Conservation (phyloP, 176 grass and related monocot genomes). For the Puccinellia tenuiflora region DNA sequence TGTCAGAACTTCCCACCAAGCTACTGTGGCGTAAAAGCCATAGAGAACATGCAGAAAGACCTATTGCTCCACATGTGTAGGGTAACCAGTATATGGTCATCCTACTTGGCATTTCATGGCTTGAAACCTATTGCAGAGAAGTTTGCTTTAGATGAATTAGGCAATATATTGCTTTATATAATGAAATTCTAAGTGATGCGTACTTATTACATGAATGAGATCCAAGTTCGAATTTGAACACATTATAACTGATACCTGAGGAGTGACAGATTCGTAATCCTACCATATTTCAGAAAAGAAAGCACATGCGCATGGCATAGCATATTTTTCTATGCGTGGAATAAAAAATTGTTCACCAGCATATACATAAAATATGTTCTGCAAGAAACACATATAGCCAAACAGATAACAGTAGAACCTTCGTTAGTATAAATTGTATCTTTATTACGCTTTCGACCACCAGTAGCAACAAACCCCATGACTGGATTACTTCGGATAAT, state of each 20-base stretch:
- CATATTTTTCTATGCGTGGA: no score
- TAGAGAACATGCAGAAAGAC: constrained; percentile 72
- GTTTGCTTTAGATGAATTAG: neutral
- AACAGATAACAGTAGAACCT: no score
- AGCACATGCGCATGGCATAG: no score
- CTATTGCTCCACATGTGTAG: constrained; percentile 85
- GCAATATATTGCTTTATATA: neutral
- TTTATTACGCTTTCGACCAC: neutral
- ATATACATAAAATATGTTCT: no score
- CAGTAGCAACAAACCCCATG: neutral
- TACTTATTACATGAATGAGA: neutral
- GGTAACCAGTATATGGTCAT: constrained; percentile 73
- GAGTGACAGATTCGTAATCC: neutral
- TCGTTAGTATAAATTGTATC: no score
- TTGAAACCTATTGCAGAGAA: constrained; percentile 53
- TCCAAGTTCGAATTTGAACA: neutral
- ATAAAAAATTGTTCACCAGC: no score
- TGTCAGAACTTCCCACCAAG: constrained; percentile 92
- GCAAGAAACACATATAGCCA: no score
- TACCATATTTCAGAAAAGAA: no score
- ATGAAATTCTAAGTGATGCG: neutral
- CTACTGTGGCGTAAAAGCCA: constrained; percentile 92
- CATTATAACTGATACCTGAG: neutral
- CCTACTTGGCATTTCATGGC: constrained; percentile 56
- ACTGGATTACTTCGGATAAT: neutral